Evolutionary conservation across 805 yeast species (phyloP), one percentile per base, ranked within the genome.

Genomic region (Kazachstania taianensis): DNA sequence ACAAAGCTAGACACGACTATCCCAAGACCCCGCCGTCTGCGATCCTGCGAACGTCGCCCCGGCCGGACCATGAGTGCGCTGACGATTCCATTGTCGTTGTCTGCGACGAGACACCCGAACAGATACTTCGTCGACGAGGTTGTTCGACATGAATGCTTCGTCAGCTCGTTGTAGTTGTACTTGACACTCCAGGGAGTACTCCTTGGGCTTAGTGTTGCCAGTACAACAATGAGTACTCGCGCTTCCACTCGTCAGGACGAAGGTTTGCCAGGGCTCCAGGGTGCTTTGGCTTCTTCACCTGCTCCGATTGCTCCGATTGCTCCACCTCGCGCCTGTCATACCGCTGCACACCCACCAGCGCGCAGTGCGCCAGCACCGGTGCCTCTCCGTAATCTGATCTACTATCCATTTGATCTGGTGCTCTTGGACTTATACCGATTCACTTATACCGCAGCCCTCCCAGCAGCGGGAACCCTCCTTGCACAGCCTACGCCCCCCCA

Each of bases 11-110:
- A n/a, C n/a, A n/a, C n/a, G n/a, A n/a, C 42, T 40, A 89, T 77
- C 92, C 92, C 74, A 86, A 81, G 53, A 89, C 96, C 76, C 89
- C 87, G 72, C 98, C 98, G 66, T 89, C 98, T 50, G 80, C 94
- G 57, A 89, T 81, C 71, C 83, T 94, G 63, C 72, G 80, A 61
- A 69, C 57, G 69, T 74, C 81, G 62, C 96, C 96, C 61, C 79
- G 67, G 59, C 80, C 97, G 85, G 59, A 89, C 79, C 59, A 92
- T 67, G 74, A 89, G 80, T 60, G 81, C 94, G 72, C 95, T 96
- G 53, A 83, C 70, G 62, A 89, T 86, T 72, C 96, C 97, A 70
- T 89, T 89, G 80, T 80, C 72, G 81, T 86, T 89, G 86, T 86
- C 85, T 51, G 89, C 96, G 55, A 87, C 94, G 67, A 81, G 64